Evolutionary conservation across 345 rosid genomes (phyloP).

Genomic region (Excoecaria agallocha): DNA sequence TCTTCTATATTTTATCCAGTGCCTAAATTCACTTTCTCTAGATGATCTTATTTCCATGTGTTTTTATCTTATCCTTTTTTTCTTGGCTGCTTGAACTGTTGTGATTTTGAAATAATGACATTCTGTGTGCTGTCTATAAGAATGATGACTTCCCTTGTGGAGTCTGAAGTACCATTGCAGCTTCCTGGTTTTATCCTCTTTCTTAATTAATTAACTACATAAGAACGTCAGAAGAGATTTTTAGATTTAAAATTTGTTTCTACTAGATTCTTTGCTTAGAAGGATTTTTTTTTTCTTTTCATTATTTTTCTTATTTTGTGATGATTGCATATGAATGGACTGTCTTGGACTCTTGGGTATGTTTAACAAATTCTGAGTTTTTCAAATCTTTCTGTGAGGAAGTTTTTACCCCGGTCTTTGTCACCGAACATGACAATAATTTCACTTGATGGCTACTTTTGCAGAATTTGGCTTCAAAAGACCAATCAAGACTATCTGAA

Average conservation of each 20-base stretch:
- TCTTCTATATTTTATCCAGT: neutral
- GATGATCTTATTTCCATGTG: constrained; percentile 3
- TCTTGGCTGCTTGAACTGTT: neutral
- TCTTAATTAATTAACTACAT: neutral
- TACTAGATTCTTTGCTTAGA: neutral
- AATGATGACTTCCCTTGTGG: neutral
- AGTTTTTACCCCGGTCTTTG: neutral
- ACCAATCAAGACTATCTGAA: constrained; percentile 71
- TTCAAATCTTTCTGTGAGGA: neutral
- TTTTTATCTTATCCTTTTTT: neutral
- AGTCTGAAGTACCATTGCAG: neutral
- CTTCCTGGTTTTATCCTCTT: neutral
- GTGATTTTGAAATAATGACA: neutral
- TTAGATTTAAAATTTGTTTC: neutral
- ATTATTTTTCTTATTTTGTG: neutral
- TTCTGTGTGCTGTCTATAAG: neutral
- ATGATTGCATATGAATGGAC: neutral
- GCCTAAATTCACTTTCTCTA: neutral
- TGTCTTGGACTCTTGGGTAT: neutral
- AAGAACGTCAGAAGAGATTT: neutral
- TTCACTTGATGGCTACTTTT: constrained; percentile 20
- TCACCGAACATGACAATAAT: neutral
- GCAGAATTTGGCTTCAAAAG: constrained; percentile 79
- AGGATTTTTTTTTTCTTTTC: neutral
- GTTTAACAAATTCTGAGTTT: neutral